phyloP scores from a whole-genome alignment of 139 green algal genomes.

The Tetradesmus lagerheimii region DNA sequence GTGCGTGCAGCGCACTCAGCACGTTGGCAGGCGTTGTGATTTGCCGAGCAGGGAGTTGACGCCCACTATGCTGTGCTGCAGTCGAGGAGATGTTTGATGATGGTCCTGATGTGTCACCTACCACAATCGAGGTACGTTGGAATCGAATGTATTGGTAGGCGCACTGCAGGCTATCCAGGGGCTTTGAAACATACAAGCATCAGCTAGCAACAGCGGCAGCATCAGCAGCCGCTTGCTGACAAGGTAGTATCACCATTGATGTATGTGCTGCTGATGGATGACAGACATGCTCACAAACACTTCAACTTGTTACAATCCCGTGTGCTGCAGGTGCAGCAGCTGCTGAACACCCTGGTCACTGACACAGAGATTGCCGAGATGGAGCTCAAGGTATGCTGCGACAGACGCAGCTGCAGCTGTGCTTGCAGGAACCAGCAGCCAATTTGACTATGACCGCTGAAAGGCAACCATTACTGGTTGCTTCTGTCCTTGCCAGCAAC shows the following conservation, averaged over 20 bases:
- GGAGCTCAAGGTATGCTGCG: conserved; percentile 75
- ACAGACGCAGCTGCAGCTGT: not conserved
- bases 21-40: not conserved
- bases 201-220: not conserved
- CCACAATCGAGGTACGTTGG: conserved; percentile 58
- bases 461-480: not conserved
- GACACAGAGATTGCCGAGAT: conserved; percentile 91
- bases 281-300: too few species aligned
- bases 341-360: conserved; percentile 81
- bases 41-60: not conserved
- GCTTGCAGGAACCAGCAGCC: not conserved
- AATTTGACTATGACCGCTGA: too few species aligned
- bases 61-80: not conserved
- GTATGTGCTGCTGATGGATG: too few species aligned
- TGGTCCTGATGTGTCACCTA: conserved; percentile 50
- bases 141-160: not conserved
- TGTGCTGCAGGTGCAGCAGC: conserved; percentile 74
- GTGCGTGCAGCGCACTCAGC: conserved; percentile 34
- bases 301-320: not conserved
- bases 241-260: not conserved
- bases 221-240: not conserved
- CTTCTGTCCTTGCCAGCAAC: too few species aligned
- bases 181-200: not conserved
- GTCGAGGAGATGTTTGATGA: conserved; percentile 57
- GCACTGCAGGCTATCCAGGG: not conserved